phyloP scores from a whole-genome alignment of 1,284 basidiomycete species.

The Boletus mariae region DNA sequence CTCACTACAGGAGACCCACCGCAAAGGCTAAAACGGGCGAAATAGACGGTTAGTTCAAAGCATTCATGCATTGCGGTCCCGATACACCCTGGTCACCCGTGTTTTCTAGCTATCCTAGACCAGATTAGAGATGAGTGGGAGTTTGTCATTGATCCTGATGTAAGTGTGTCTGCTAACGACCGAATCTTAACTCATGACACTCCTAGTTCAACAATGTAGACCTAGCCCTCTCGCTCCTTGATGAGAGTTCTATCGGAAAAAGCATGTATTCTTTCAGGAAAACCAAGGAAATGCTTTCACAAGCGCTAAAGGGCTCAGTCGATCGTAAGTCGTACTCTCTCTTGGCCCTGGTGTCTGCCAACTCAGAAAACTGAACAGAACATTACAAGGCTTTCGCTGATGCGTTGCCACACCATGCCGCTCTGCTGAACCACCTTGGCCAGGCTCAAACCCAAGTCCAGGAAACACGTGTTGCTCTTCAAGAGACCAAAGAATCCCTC shows the following conservation, averaged over 20 bases:
- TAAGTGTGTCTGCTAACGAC: slow-evolving; percentile 36
- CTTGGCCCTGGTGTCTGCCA: background rate
- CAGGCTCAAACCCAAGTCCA: slow-evolving; percentile 72
- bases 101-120: slow-evolving; percentile 66
- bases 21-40: slow-evolving; percentile 61
- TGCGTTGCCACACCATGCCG: slow-evolving; percentile 83
- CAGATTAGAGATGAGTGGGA: slow-evolving; percentile 90
- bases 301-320: slow-evolving; percentile 78
- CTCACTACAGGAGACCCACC: slow-evolving; percentile 50
- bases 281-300: slow-evolving; percentile 73
- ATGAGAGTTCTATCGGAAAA: slow-evolving; percentile 66
- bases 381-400: slow-evolving; percentile 92
- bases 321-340: slow-evolving; percentile 57
- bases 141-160: slow-evolving; percentile 80
- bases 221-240: slow-evolving; percentile 82
- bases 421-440: slow-evolving; percentile 66
- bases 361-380: slow-evolving; percentile 40
- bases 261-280: slow-evolving; percentile 71
- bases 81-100: background rate
- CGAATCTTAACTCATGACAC: background rate
- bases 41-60: slow-evolving; percentile 62
- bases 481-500: slow-evolving; percentile 75
- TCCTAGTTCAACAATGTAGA: slow-evolving; percentile 87
- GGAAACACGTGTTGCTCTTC: slow-evolving; percentile 68
- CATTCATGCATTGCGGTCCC: background rate